Base-by-base conservation (phyloP, 306 rosid genomes). In the Rosa lucieae region DNA sequence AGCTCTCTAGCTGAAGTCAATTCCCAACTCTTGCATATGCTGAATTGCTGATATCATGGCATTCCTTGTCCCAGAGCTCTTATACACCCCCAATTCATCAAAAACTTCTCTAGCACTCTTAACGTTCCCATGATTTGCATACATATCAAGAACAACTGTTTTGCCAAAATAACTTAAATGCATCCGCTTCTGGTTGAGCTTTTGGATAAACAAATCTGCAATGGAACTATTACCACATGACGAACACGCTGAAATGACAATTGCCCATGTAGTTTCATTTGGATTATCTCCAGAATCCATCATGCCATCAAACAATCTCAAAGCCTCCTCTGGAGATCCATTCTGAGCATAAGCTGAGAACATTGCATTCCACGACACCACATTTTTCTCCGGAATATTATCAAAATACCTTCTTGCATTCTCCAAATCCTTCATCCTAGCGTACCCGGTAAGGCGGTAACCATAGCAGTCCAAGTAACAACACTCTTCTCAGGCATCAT, bases 351-450 rank as follows among this genome's bases (percentile, higher is more conserved):
- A 91, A 68, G 89, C 93, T 17, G 92, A 87, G n/a, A 89, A 58
- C 89, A 89, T 84, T 48, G 96, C 93, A 77, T 91, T 91, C 96
- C 96, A 91, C 18, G 96, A 89, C 73, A 89, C 89, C 68, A 88
- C 87, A 81, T 77, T 89, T 80, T 75, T 85, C 66, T 83, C 82
- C 0, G 93, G 93, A 87, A 86, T 88, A 74, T 72, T 63, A 73
- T 89, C 88, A 84, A 91, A 91, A 80, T 78, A 87, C 79, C 67
- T 80, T 77, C 87, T 89, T 44, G 96, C 90, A 76, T 52, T 70
- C 79, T 76, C 78, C 81, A 86, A 84, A 76, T 86, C 76, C 81
- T 77, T 69, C 81, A 55, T 61, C 80, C 83, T 87, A 29, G 89
- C 91, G 80, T 82, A 82, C 74, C 93, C 92, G 40, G 92, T 23